Base-by-base conservation (phyloP, 2,329 filamentous ascomycete species). In the Penicillium janthinellum region DNA sequence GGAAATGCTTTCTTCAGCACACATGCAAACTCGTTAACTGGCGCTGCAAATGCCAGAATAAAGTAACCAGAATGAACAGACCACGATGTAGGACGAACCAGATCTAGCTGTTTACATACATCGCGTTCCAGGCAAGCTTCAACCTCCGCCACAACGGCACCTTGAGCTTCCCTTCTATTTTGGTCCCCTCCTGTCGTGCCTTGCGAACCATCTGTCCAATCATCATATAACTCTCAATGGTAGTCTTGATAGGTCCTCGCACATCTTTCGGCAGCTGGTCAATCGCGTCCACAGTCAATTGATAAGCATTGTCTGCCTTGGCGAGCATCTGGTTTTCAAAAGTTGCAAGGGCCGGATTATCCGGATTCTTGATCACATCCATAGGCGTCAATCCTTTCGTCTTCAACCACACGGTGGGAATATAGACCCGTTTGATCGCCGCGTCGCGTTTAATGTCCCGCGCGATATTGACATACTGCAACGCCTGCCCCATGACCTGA, bases 401-500 rank as follows among this genome's bases (percentile, higher is more conserved):
- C 41, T 81, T 77, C 1, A 92, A 77, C 89, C 89, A 92, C 0
- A 76, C 75, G 0, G 79, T 78, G 0, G 90, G 90, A 4, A 92
- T 75, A 70, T 92, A 92, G 6, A 90, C 88, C 6, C 90, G 83
- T 1, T 81, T 81, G 38, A 90, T 85, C 14, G 77, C 75, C 0
- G 89, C 87, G 66, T 92, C 90, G 2, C 86, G 85, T 3, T 78
- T 73, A n/a, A 92, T 86, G 67, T 92, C 90, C 22, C 90, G 86
- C 3, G 88, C 87, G 61, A 92, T 91, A 68, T 92, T 92, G 67
- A 90, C 85, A 66, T 89, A 91, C 68, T 92, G 89, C n/a, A 92
- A 77, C 1, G 89, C 89, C 37, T 89, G 82, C 0, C 90, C 90
- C 89, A 91, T 91, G 0, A 34, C 17, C 11, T 55, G 38, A 1